phyloP scores from a whole-genome alignment of 2,329 filamentous ascomycete species.

The Talaromyces rugulosus region DNA sequence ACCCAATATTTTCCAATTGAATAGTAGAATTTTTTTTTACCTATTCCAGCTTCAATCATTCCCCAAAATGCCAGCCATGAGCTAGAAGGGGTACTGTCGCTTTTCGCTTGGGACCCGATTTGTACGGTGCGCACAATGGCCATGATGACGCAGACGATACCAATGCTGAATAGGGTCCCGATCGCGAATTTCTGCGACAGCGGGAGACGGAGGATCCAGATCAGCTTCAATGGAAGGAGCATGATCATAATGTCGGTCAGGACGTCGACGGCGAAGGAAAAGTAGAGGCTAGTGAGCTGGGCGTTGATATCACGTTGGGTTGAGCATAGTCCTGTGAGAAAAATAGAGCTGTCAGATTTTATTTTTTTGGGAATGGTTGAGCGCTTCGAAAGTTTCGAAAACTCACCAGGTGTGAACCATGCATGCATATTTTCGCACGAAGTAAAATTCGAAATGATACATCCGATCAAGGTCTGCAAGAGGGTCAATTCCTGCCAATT shows the following conservation, averaged over 20 bases:
- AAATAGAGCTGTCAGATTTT: not conserved
- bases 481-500: not conserved
- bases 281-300: conserved; percentile 32
- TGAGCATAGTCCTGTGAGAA: conserved; percentile 19
- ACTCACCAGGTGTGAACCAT: conserved; percentile 28
- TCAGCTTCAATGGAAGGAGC: conserved; percentile 32
- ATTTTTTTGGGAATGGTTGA: not conserved
- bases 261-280: conserved; percentile 31
- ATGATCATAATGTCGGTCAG: conserved; percentile 36
- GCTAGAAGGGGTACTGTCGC: conserved; percentile 23
- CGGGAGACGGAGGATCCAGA: conserved; percentile 34
- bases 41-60: conserved; percentile 32
- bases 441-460: conserved; percentile 31
- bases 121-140: conserved; percentile 28
- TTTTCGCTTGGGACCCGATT: conserved; percentile 24
- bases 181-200: conserved; percentile 29
- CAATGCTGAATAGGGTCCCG: conserved; percentile 23
- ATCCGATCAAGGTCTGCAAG: conserved; percentile 32
- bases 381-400: not conserved
- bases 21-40: conserved; percentile 18
- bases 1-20: not conserved
- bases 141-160: conserved; percentile 23
- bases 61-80: conserved; percentile 36
- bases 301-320: conserved; percentile 25
- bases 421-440: conserved; percentile 32